Evolutionary conservation across 805 yeast species (phyloP), one percentile per base, ranked within the genome.

Genomic region (Starmerella apis): DNA sequence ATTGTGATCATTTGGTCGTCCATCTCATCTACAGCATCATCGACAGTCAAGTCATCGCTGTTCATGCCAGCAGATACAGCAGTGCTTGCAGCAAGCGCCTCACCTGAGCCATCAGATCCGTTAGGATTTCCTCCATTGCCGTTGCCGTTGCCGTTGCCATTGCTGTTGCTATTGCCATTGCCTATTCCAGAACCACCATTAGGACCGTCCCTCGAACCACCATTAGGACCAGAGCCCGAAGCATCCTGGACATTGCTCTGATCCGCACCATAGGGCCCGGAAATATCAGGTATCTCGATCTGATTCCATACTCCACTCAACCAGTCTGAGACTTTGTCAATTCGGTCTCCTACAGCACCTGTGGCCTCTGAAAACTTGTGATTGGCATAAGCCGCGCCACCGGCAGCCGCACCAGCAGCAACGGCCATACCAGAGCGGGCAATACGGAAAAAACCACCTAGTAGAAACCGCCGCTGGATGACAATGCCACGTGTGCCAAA

Each of bases 301-400:
- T 43, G 46, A 49, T 82, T 59, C 46, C 57, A 64, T 14, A 56
- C 50, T 20, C 58, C 65, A 20, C 59, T 43, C 4, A 65, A 44
- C 68, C 68, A 68, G n/a, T 64, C 95, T 48, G 77, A 77, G 23
- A 81, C 70, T 51, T 78, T 71, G 8, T 72, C 71, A 38, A 90
- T 59, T 61, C 78, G 78, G 53, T 83, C 94, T 48, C 72, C 72
- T 0, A 95, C 78, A 59, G 76, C 85, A 33, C 65, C 71, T 0
- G 85, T 73, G 1, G 94, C 94, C 65, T 90, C 94, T 33, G 87
- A 94, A 9, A 88, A 83, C 64, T 92, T 90, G 65, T 88, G 88
- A 18, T 88, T 86, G 44, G 90, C 80, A 63, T 87, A 92, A 2
- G 95, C 82, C 0, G 95, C 94, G 7, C 94, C 95, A 10, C 96